Evolutionary conservation across 2,329 filamentous ascomycete species (phyloP).

Genomic region (Calonectria crousiana): DNA sequence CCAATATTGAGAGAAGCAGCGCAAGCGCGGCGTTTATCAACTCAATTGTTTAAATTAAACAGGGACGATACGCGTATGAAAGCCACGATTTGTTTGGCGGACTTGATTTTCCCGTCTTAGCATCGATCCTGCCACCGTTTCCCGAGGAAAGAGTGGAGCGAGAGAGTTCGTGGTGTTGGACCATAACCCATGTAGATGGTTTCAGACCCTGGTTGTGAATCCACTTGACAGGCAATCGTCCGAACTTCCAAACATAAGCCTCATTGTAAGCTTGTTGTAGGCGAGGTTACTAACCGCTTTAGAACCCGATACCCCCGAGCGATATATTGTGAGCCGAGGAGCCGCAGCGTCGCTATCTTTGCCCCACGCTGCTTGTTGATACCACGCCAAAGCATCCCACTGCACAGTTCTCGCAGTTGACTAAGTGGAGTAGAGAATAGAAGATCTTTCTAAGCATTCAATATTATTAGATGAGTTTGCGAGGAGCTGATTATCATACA

Average conservation of each 20-base stretch:
- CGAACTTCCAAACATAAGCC: constrained; percentile 5
- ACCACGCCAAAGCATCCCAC: not conserved
- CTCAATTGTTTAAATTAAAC: not conserved
- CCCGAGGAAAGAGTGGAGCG: not conserved
- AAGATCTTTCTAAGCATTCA: not conserved
- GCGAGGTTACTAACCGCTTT: not conserved
- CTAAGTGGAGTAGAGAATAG: not conserved
- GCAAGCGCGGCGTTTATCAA: constrained; percentile 19
- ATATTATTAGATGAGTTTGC: no score
- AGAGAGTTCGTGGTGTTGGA: not conserved
- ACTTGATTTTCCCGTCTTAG: constrained; percentile 37
- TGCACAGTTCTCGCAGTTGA: not conserved
- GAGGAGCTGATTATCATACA: not conserved
- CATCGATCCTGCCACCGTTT: constrained; percentile 6
- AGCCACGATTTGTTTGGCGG: constrained; percentile 34
- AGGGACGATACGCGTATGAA: constrained; percentile 13
- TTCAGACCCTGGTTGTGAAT: constrained; percentile 8
- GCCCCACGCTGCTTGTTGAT: not conserved
- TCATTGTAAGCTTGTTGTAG: constrained; percentile 19
- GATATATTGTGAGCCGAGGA: not conserved
- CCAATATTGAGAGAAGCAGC: not conserved
- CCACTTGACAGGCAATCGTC: not conserved
- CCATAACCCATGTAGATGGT: constrained; percentile 6
- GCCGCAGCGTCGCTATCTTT: not conserved
- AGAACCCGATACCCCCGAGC: not conserved